A percentile compares a stretch with the other conserved stretches of the same genome.
Evolutionary conservation across 176 grass and related monocot species (phyloP).

Genomic region (Bolboschoenus planiculmis): DNA sequence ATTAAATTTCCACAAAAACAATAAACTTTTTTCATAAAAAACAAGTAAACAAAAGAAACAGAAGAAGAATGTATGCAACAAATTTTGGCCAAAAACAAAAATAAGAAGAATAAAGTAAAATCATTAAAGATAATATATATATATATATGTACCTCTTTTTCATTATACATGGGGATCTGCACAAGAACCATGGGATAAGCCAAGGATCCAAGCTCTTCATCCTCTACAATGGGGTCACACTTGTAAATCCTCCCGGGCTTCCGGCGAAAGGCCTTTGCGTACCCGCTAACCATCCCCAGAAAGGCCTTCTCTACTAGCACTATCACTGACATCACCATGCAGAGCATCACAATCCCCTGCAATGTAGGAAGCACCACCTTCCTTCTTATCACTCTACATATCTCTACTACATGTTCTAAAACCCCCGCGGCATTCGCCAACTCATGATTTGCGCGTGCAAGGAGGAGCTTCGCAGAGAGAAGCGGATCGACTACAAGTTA

Average conservation of each 20-base stretch:
- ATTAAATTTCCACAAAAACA: too few species aligned
- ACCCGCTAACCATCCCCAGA: slow-evolving; percentile 33
- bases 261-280: slow-evolving; percentile 24
- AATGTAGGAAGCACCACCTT: slow-evolving; percentile 36
- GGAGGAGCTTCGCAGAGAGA: background rate
- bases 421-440: background rate
- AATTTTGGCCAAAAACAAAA: background rate
- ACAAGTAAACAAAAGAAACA: background rate
- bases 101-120: background rate
- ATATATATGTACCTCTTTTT: slow-evolving; percentile 51
- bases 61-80: background rate
- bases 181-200: slow-evolving; percentile 75
- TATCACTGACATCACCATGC: slow-evolving; percentile 54
- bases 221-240: slow-evolving; percentile 31
- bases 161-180: slow-evolving; percentile 94
- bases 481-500: slow-evolving; percentile 5
- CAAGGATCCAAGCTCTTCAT: slow-evolving; percentile 35
- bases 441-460: background rate
- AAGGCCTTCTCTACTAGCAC: slow-evolving; percentile 59
- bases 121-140: background rate
- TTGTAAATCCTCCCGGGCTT: slow-evolving; percentile 30
- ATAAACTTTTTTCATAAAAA: too few species aligned
- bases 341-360: slow-evolving; percentile 27
- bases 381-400: slow-evolving; percentile 29
- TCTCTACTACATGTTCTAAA: slow-evolving; percentile 11